A percentile compares a stretch with the other conserved stretches of the same genome.
Conservation (phyloP, 75 land plant genomes). For the Cryptomeria japonica region DNA sequence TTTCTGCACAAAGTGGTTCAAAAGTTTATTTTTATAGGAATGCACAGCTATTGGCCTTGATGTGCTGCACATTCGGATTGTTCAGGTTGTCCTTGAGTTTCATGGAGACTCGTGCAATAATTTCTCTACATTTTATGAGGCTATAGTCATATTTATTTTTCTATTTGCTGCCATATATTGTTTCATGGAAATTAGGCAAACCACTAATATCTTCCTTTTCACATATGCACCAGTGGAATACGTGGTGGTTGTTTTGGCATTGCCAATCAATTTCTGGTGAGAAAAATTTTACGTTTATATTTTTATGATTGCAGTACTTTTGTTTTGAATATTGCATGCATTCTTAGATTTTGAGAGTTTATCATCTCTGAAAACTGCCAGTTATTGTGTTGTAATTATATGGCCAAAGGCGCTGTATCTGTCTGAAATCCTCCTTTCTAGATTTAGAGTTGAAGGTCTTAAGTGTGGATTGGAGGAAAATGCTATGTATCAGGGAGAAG, state of each 20-base stretch:
- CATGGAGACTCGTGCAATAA: neutral
- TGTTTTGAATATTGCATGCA: neutral
- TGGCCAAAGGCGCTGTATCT: neutral
- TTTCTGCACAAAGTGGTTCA: conserved; percentile 74
- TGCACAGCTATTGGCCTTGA: conserved; percentile 40
- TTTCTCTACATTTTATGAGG: neutral
- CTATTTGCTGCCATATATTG: neutral
- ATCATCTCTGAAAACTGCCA: neutral
- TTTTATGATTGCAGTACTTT: neutral
- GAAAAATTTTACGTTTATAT: neutral
- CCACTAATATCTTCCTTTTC: conserved; percentile 11
- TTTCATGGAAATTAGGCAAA: neutral
- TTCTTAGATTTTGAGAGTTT: neutral
- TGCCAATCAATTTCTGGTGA: conserved; percentile 88
- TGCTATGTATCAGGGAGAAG: neutral
- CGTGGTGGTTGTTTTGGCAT: conserved; percentile 82
- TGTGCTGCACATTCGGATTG: conserved; percentile 68
- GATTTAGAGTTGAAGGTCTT: neutral
- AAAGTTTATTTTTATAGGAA: conserved; percentile 53
- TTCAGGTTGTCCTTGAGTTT: conserved; percentile 63
- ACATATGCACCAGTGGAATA: conserved; percentile 64
- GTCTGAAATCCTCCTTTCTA: neutral
- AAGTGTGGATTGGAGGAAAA: neutral
- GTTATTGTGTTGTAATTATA: neutral
- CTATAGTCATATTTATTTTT: neutral